Evolutionary conservation across 2,329 filamentous ascomycete genomes (phyloP).

Genomic region (Calonectria pseudoreteaudii): DNA sequence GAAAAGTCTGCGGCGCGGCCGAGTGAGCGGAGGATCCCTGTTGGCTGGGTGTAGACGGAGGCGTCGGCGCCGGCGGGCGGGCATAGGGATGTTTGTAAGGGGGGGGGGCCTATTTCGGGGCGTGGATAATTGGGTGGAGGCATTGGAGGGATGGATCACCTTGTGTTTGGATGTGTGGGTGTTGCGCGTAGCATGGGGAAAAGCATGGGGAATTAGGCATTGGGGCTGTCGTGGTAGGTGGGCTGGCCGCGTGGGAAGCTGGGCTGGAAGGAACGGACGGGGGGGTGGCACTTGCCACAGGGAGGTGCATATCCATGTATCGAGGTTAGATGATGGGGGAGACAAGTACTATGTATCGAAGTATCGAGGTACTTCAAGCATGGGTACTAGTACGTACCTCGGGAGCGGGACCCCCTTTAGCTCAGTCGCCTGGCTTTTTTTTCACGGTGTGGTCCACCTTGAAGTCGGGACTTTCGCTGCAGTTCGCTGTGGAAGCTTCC

Average conservation of each 20-base stretch:
- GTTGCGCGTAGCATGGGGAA: conserved; percentile 35
- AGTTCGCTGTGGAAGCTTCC: conserved; percentile 4
- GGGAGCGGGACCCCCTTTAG: conserved; percentile 16
- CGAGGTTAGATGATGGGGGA: conserved; percentile 24
- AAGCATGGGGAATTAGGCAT: conserved; percentile 40
- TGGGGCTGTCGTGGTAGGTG: conserved; percentile 40
- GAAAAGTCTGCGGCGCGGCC: conserved; percentile 40
- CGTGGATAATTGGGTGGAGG: conserved; percentile 22
- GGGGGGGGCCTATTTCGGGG: conserved; percentile 25
- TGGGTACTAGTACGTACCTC: conserved; percentile 34
- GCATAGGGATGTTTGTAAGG: conserved; percentile 26
- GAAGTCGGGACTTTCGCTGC: conserved; percentile 1
- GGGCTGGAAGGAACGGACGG: conserved; percentile 28
- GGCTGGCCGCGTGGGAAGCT: conserved; percentile 40
- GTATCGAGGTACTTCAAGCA: conserved; percentile 27
- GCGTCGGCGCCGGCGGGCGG: conserved; percentile 32
- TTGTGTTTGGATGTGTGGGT: conserved; percentile 15
- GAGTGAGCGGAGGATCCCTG: conserved; percentile 40
- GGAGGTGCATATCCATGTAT: conserved; percentile 39
- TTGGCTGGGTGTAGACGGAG: conserved; percentile 35
- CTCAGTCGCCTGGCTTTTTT: conserved; percentile 7
- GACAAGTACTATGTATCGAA: conserved; percentile 6
- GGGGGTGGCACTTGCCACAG: conserved; percentile 13
- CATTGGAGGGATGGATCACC: conserved; percentile 13
- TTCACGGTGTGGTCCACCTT: conserved; percentile 13